Evolutionary conservation across 176 grass and related monocot genomes (phyloP).

Genomic region (Triticum dicoccoides): DNA sequence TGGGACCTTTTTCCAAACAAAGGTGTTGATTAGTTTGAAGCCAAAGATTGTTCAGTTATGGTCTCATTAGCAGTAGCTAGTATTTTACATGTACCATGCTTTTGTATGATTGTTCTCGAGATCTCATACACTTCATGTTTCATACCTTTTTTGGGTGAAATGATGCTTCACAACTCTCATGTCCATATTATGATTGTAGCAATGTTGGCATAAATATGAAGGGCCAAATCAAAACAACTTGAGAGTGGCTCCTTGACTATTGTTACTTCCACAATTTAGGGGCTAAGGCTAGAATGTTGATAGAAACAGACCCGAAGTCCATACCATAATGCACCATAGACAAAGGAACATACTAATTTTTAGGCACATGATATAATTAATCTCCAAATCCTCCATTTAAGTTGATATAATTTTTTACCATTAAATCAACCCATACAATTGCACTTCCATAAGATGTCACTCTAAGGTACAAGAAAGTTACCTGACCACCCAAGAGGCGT

Average conservation of each 20-base stretch:
- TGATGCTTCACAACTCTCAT: neutral
- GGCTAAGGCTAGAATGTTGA: neutral
- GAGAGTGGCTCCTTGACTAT: neutral
- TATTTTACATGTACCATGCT: neutral
- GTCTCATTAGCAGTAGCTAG: neutral
- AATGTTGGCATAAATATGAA: neutral
- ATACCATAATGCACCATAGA: neutral
- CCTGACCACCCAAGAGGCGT: neutral
- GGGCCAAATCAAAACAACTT: neutral
- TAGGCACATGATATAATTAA: neutral
- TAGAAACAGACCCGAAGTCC: neutral
- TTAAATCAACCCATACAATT: neutral
- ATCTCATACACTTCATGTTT: neutral
- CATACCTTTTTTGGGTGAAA: neutral
- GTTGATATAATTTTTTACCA: neutral
- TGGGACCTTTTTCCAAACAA: neutral
- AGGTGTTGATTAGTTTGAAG: neutral
- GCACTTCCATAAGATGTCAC: neutral
- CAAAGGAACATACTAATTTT: neutral
- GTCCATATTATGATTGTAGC: neutral
- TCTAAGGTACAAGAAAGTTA: neutral
- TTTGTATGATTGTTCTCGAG: neutral
- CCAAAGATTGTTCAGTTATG: neutral
- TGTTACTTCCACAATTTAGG: neutral
- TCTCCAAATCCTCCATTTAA: neutral